Evolutionary conservation across 169 alveolate genomes (phyloP).

Genomic region (Neospora caninum): DNA sequence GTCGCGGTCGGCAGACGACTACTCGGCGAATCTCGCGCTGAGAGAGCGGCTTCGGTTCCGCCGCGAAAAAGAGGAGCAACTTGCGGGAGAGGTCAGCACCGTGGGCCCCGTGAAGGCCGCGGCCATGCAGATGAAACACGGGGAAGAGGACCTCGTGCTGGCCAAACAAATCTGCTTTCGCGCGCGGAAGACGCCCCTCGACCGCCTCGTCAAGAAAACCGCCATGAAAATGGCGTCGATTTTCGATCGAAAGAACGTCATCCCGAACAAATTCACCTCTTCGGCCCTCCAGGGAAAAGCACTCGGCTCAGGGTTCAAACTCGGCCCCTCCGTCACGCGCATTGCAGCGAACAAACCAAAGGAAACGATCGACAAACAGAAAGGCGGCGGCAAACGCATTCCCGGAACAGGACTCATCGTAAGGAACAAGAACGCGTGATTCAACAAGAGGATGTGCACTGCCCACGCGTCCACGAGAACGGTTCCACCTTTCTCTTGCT

Average conservation of each 20-base stretch:
- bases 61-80: neutral
- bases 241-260: neutral
- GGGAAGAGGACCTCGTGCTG: neutral
- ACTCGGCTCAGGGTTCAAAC: neutral
- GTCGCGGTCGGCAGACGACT: conserved; percentile 14
- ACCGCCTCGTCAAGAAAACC: conserved; percentile 1
- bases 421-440: too few species aligned
- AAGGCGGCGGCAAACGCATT: neutral
- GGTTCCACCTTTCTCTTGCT: too few species aligned
- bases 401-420: neutral
- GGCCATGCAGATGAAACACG: neutral
- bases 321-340: neutral
- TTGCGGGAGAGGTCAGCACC: neutral
- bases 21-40: conserved; percentile 35
- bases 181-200: neutral
- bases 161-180: neutral
- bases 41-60: conserved; percentile 23
- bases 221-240: neutral
- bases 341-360: too few species aligned
- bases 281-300: neutral
- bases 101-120: neutral
- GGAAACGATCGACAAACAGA: neutral
- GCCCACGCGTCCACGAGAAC: too few species aligned
- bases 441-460: too few species aligned
- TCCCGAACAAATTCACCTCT: neutral